Conservation (phyloP, 2,329 filamentous ascomycete genomes). For the Fusarium redolens region DNA sequence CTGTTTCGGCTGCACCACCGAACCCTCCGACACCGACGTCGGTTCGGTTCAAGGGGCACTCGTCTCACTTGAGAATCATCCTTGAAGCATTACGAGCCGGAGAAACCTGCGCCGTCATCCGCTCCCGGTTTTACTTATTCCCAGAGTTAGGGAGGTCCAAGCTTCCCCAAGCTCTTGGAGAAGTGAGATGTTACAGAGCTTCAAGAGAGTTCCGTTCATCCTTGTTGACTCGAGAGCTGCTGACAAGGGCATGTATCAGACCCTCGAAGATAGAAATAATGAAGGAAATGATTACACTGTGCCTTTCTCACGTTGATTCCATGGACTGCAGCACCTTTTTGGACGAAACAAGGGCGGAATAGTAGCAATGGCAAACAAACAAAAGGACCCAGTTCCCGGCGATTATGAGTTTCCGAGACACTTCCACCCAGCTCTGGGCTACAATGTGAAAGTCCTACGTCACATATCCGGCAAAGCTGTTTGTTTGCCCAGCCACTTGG, state of each 20-base stretch:
- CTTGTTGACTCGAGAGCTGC: conserved; percentile 22
- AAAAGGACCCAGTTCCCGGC: conserved; percentile 7
- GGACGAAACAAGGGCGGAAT: not conserved
- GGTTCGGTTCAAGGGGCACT: conserved; percentile 11
- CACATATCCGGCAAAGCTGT: conserved; percentile 22
- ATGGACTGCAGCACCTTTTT: not conserved
- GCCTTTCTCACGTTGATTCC: not conserved
- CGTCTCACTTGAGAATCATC: conserved; percentile 10
- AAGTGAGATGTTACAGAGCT: conserved; percentile 35
- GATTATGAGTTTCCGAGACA: conserved; percentile 19
- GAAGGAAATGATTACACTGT: not conserved
- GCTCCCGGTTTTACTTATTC: conserved; percentile 1
- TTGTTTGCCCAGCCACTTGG: conserved; percentile 34
- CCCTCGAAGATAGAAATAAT: not conserved
- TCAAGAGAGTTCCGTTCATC: conserved; percentile 25
- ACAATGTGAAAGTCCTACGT: conserved; percentile 30
- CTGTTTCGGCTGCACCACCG: not conserved
- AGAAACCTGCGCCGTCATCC: conserved; percentile 32
- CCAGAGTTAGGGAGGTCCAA: conserved; percentile 13
- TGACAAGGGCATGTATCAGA: conserved; percentile 11
- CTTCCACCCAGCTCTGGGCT: not conserved
- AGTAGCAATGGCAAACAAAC: conserved; percentile 3
- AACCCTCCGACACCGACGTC: conserved; percentile 18
- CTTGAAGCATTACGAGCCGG: conserved; percentile 19
- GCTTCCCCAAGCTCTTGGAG: conserved; percentile 13